These are phyloP conservation scores for Solanum pinnatisectum DNA, from an alignment of 257 asterid genomes.

Conservation along the genomic window DNA sequence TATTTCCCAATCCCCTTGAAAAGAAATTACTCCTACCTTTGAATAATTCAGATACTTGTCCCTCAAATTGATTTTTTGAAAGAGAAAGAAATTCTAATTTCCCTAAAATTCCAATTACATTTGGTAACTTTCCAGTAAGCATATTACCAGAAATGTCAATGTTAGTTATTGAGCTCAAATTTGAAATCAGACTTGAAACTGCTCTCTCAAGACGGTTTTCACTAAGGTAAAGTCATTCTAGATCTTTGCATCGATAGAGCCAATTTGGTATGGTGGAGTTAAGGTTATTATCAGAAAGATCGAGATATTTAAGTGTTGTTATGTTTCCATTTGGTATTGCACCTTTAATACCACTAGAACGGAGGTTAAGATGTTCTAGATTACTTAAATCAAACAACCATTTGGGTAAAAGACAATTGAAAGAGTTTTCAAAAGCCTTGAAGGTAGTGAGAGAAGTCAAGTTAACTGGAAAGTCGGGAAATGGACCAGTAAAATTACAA, in stretches of 20 bases:
- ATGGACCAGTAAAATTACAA: slow-evolving; percentile 16
- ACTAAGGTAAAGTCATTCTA: no score
- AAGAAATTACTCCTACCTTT: slow-evolving; percentile 2
- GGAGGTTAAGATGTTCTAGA: background rate
- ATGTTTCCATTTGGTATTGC: slow-evolving; percentile 9
- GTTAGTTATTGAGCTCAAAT: no score
- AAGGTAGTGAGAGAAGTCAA: background rate
- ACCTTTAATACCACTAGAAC: background rate
- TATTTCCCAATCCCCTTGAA: background rate
- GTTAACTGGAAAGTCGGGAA: no score
- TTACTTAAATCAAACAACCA: slow-evolving; percentile 33
- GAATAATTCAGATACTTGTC: slow-evolving; percentile 7
- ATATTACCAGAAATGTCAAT: no score
- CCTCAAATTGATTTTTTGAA: no score
- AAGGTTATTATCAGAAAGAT: background rate
- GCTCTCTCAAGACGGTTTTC: background rate
- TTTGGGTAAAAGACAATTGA: slow-evolving; percentile 26
- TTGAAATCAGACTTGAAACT: no score
- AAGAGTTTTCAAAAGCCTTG: slow-evolving; percentile 14
- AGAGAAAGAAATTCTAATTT: no score
- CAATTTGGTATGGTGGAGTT: no score
- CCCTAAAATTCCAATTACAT: no score
- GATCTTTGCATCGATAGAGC: no score
- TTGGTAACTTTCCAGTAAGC: no score
- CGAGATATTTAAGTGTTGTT: background rate